These are phyloP conservation scores for Haematococcus sp. DNA, from an alignment of 139 green algal species.

Conservation along the genomic window DNA sequence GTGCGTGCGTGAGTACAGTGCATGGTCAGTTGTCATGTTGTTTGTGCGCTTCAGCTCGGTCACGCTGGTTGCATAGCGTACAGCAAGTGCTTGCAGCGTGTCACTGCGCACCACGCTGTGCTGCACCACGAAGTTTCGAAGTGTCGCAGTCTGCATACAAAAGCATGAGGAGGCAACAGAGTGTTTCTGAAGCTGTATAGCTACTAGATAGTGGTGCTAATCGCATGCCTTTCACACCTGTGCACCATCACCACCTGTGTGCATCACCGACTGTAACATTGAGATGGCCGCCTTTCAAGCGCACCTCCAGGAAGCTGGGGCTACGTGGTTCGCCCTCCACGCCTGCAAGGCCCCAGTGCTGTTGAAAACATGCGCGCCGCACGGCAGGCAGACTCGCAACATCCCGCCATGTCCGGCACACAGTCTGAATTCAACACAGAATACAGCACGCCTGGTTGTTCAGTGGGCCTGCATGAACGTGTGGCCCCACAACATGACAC, in stretches of 20 bases:
- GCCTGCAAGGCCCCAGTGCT: conserved; percentile 24
- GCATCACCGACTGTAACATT: too few relatives aligned
- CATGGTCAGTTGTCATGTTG: conserved; percentile 46
- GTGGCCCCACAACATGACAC: too few relatives aligned
- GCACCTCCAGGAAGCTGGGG: conserved; percentile 22
- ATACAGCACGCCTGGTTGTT: too few relatives aligned
- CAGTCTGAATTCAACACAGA: too few relatives aligned
- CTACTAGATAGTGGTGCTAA: too few relatives aligned
- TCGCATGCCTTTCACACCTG: too few relatives aligned
- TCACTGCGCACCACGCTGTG: conserved; percentile 25
- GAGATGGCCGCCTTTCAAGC: not conserved
- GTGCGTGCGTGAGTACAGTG: conserved; percentile 28
- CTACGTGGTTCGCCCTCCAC: conserved; percentile 17
- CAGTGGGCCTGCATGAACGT: too few relatives aligned
- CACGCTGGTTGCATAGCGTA: conserved; percentile 34
- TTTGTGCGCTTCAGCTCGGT: conserved; percentile 34
- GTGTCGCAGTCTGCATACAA: conserved; percentile 20
- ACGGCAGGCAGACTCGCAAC: conserved; percentile 3
- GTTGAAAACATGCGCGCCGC: conserved; percentile 20
- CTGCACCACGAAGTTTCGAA: conserved; percentile 25
- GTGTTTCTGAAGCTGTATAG: too few relatives aligned
- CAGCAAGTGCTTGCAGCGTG: conserved; percentile 36
- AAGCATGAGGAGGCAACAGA: too few relatives aligned
- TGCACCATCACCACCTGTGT: too few relatives aligned
- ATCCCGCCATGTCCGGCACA: too few relatives aligned